Evolutionary conservation across 192 early-diverging fungal genomes (phyloP).

Genomic region (Irineochytrium annulatum): DNA sequence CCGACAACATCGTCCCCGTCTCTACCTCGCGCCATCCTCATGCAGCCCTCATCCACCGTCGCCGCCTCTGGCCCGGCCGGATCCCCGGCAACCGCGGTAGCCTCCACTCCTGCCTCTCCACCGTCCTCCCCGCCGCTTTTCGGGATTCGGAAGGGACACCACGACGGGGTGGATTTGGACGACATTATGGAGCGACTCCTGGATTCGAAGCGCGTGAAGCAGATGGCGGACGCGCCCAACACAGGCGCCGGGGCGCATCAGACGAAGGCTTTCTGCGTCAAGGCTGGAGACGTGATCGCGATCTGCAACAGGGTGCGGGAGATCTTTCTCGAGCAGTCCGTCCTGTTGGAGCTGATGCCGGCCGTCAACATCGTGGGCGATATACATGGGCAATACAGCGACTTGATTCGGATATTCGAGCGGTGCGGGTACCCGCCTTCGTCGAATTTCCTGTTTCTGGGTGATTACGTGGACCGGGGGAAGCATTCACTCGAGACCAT

Average conservation of each 20-base stretch:
- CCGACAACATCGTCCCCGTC: no score
- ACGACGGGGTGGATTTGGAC: conserved; percentile 73
- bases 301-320: conserved; percentile 87
- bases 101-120: no score
- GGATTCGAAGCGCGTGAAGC: conserved; percentile 64
- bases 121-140: no score
- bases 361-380: conserved; percentile 59
- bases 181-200: conserved; percentile 83
- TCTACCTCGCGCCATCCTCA: no score
- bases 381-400: conserved; percentile 93
- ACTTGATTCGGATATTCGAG: conserved; percentile 89
- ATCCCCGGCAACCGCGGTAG: no score
- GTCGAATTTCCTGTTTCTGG: conserved; percentile 89
- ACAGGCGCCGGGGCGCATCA: conserved; percentile 64
- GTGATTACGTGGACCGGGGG: conserved; percentile 96
- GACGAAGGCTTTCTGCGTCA: conserved; percentile 76
- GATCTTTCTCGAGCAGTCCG: conserved; percentile 83
- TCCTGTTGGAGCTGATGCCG: conserved; percentile 45
- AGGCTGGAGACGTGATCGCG: conserved; percentile 77
- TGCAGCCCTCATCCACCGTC: no score
- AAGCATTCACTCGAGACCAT: conserved; percentile 95
- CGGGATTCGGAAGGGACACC: no score
- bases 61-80: no score
- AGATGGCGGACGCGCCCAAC: no score
- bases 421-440: conserved; percentile 88